Base-by-base conservation (phyloP, 1,284 basidiomycete genomes). In the Agaricales sp. region DNA sequence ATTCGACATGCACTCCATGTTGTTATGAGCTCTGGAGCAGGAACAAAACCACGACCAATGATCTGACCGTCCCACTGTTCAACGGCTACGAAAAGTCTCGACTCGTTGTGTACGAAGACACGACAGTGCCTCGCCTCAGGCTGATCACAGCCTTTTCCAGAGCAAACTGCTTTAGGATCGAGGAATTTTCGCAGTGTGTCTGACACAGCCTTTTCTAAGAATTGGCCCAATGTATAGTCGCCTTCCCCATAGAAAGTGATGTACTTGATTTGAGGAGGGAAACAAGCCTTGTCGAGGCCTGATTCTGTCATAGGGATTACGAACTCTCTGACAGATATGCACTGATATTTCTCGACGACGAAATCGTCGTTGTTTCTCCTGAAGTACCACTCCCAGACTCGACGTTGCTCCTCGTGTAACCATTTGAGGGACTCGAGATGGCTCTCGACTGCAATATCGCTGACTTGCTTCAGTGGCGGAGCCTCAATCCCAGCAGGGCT, bases 191-290 rank as follows among this genome's bases (percentile, higher is more conserved):
- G 74, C 4, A 84, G 65, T 1, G 78, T 83, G 39, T 92, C 88
- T 47, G 74, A 73, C 30, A 86, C 80, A 0, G 80, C 77, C 41
- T 85, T 80, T 57, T 94, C 91, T 54, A 99, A 85, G 66, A 87
- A 96, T 61, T 93, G 90, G 0, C 92, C 92, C 3, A 99, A 75
- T 1, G 95, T 93, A 62, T 80, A 82, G 63, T 99, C 95, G 54
- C 91, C 90, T 51, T 90, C 82, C 45, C 92, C 89, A 61, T 99
- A 99, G 66, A 95, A 98, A 21, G 82, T 85, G 67, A 90, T 80
- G 52, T 86, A 83, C 26, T 77, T 74, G 43, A 94, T 63, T 47
- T 70, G 63, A 0, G 87, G 85, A n/a, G 76, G 71, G 56, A 82
- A 80, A 59, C 87, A 91, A 3, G 87, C 72, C 4, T 79, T 77